Evolutionary conservation across 2,329 filamentous ascomycete species (phyloP).

Genomic region (Ustilaginoidea virens): DNA sequence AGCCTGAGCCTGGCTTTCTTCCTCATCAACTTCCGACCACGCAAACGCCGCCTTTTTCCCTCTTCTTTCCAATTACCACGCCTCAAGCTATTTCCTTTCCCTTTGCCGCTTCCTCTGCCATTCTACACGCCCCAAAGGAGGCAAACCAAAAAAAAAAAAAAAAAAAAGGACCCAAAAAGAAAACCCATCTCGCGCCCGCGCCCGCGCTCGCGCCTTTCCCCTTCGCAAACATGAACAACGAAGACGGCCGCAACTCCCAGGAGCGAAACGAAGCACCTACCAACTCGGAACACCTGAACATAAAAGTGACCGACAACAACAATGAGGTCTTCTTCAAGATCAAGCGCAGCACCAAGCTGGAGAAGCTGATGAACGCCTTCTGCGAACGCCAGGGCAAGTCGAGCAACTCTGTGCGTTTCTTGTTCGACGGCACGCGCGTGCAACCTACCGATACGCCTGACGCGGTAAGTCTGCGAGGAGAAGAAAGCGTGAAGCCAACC

Average conservation of each 20-base stretch:
- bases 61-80: too few relatives aligned
- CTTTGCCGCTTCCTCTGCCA: too few relatives aligned
- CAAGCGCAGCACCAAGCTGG: slow-evolving; percentile 87
- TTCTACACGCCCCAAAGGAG: too few relatives aligned
- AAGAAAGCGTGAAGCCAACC: too few relatives aligned
- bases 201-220: too few relatives aligned
- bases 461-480: slow-evolving; percentile 46
- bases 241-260: slow-evolving; percentile 32
- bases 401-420: slow-evolving; percentile 69
- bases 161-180: not conserved
- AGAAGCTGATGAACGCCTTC: slow-evolving; percentile 97
- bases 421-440: slow-evolving; percentile 92
- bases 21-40: too few relatives aligned
- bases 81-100: too few relatives aligned
- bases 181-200: not conserved
- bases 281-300: slow-evolving; percentile 77
- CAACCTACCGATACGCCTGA: slow-evolving; percentile 83
- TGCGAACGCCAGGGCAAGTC: slow-evolving; percentile 93
- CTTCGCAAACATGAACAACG: slow-evolving; percentile 29
- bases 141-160: too few relatives aligned
- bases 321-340: slow-evolving; percentile 99
- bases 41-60: too few relatives aligned
- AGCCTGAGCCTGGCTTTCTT: too few relatives aligned
- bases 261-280: slow-evolving; percentile 26
- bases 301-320: slow-evolving; percentile 98